Conservation (phyloP, 2,329 filamentous ascomycete genomes). For the Fusarium dlaminii region DNA sequence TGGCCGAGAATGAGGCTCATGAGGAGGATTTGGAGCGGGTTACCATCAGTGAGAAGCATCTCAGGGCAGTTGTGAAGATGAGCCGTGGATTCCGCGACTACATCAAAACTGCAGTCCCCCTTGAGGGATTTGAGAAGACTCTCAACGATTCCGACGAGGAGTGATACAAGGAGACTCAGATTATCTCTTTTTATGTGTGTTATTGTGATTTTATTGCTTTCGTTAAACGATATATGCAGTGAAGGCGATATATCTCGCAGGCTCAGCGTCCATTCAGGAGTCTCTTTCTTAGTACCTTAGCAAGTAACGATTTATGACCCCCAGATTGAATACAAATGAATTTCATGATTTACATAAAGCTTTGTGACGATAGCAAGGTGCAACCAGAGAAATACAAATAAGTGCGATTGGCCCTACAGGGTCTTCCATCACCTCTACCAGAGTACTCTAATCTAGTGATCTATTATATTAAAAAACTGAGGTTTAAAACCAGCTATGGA, state of each 20-base stretch:
- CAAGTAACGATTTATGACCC: background rate
- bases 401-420: background rate
- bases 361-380: background rate
- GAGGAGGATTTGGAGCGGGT: constrained; percentile 47
- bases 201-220: background rate
- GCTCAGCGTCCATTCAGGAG: background rate
- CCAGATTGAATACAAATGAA: background rate
- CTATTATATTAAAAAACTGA: background rate
- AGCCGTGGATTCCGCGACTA: constrained; percentile 48
- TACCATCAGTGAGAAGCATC: constrained; percentile 46
- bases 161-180: background rate
- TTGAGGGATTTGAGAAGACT: constrained; percentile 36
- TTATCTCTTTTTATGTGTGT: too few species aligned
- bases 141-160: constrained; percentile 30
- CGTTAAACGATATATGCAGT: background rate
- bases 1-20: constrained; percentile 54
- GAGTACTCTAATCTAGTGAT: background rate
- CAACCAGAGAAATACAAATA: background rate
- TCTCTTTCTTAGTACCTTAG: background rate
- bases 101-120: constrained; percentile 36
- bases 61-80: constrained; percentile 50
- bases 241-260: background rate
- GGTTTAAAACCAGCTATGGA: background rate
- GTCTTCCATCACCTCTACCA: background rate
- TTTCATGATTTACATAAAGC: background rate